Base-by-base conservation (phyloP, 352 stramenopile genomes). In the Pythium vanterpoolii region DNA sequence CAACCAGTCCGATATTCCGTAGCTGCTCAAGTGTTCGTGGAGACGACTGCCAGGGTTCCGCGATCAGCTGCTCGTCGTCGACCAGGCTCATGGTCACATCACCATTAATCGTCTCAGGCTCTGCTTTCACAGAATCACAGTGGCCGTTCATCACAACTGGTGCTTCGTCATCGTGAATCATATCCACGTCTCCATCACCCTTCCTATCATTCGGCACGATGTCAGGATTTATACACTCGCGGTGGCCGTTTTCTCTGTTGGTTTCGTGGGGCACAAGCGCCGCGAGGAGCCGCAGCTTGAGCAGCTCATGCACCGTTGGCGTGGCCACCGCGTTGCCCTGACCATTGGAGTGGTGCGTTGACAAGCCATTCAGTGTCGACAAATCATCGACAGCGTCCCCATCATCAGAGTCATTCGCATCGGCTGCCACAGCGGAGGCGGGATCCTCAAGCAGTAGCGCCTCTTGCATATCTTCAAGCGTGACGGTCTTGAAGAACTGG, bases 401-500 rank as follows among this genome's bases (percentile, higher is more conserved):
- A 16, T 61, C 43, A 4, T 64, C 34, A 1, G 21, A 18, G n/a
- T 38, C 30, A 18, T 26, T 51, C 14, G 26, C 45, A 24, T 63
- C 55, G 1, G 27, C 14, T 11, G 39, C 34, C 1, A 42, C 21
- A 10, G 33, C 33, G 0, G 38, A 39, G 5, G 47, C 19, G 11
- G 60, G 27, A 78, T 80, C 79, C 72, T 92, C 82, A 5, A 92
- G 62, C 38, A 76, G 61, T 45, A 92, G 62, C 2, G 68, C 66
- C 34, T 75, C 59, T 13, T 86, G 75, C 57, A 90, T 85, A 33
- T 89, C 79, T 54, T 80, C 73, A 5, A 72, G 67, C 45, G 70
- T 76, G 23, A 90, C 73, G 23, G 66, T 75, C 42, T 82, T 80
- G 34, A 89, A 90, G 53, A 79, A 87, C 43, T 77, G 73, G 54